Conservation (phyloP, 495 filamentous ascomycete genomes). For the Penicillium pulvis region DNA sequence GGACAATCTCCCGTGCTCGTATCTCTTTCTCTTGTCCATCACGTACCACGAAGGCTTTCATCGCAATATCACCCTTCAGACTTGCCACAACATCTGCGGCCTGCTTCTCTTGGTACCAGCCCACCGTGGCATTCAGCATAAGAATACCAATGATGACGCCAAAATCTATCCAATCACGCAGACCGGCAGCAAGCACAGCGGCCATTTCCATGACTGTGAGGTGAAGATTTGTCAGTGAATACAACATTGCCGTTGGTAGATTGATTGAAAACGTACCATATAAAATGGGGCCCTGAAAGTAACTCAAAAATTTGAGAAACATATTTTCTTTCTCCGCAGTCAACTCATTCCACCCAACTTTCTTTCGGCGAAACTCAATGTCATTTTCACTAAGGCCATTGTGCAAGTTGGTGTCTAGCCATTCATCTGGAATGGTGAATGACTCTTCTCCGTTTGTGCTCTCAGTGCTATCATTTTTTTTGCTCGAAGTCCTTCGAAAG, state of each 20-base stretch:
- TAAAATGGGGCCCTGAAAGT: conserved; percentile 80
- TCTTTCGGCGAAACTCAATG: conserved; percentile 66
- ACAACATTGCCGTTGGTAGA: not conserved
- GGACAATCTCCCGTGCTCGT: conserved; percentile 75
- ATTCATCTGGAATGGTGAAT: too few relatives aligned
- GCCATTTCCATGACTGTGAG: conserved; percentile 85
- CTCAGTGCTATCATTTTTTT: too few relatives aligned
- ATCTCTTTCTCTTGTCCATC: conserved; percentile 71
- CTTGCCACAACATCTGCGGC: conserved; percentile 76
- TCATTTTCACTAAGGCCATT: conserved; percentile 58
- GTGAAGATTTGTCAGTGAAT: conserved; percentile 7
- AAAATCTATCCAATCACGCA: conserved; percentile 81
- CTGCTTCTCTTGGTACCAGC: too few relatives aligned
- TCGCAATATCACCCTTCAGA: conserved; percentile 81
- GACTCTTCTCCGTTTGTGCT: too few relatives aligned
- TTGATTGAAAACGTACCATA: conserved; percentile 59
- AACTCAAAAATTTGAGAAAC: conserved; percentile 74
- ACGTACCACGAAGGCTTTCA: conserved; percentile 72
- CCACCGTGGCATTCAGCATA: conserved; percentile 73
- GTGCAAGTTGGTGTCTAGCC: conserved; percentile 71
- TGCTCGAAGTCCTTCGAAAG: too few relatives aligned
- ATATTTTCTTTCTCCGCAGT: conserved; percentile 74
- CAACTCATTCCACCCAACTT: conserved; percentile 73
- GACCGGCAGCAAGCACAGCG: conserved; percentile 75
- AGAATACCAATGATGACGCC: conserved; percentile 85